Evolutionary conservation across 768 basidiomycete species (phyloP).

Genomic region (Lentinula aciculospora): DNA sequence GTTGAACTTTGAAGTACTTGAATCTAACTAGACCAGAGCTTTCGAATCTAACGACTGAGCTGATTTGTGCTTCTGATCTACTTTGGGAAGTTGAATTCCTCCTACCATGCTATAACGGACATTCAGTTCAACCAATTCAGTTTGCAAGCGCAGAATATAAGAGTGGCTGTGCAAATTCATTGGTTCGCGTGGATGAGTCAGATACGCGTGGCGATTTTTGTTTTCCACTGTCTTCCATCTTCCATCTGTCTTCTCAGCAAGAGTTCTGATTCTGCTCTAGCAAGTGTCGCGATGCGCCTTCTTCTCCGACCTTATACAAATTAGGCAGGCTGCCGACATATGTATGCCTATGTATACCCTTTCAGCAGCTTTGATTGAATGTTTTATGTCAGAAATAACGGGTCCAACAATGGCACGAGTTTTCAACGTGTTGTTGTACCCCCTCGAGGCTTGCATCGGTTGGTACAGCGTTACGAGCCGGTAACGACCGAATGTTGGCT

Average conservation of each 20-base stretch:
- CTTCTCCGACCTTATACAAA: not conserved
- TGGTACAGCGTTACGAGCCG: not conserved
- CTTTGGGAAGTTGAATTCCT: not conserved
- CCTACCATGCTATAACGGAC: not conserved
- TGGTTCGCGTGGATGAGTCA: not conserved
- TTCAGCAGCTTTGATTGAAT: not conserved
- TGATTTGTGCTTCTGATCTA: not conserved
- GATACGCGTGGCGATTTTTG: not conserved
- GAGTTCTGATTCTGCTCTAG: not conserved
- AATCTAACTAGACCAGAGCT: not conserved
- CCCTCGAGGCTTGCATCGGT: conserved; percentile 1
- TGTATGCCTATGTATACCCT: not conserved
- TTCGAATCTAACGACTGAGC: too few relatives aligned
- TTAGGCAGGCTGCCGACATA: not conserved
- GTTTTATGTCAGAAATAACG: not conserved
- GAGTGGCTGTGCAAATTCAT: not conserved
- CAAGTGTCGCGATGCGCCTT: not conserved
- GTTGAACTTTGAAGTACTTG: not conserved
- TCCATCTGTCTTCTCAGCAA: not conserved
- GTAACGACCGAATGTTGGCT: not conserved
- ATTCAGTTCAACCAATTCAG: too few relatives aligned
- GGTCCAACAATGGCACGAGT: not conserved
- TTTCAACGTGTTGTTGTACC: conserved; percentile 7
- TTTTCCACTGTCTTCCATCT: not conserved
- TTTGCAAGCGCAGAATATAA: too few relatives aligned